These are phyloP conservation scores for Cercospora beticola DNA, from an alignment of 2,329 filamentous ascomycete species.

Conservation along the genomic window DNA sequence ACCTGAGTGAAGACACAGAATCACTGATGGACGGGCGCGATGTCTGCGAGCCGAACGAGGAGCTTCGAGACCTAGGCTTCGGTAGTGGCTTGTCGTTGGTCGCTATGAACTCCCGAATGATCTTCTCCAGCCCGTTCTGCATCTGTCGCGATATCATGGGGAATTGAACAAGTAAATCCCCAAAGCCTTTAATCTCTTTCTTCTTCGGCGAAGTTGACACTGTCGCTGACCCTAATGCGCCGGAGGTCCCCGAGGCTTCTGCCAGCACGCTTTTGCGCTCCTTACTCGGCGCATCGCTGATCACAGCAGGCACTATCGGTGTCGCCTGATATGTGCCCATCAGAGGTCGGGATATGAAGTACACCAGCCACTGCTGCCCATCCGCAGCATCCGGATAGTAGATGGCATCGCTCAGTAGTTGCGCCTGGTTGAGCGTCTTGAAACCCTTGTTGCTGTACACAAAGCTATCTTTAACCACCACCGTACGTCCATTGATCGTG, in stretches of 20 bases:
- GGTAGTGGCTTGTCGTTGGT: conserved; percentile 84
- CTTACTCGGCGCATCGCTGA: conserved; percentile 38
- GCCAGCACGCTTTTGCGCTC: conserved; percentile 36
- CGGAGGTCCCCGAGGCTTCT: conserved; percentile 32
- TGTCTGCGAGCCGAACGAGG: conserved; percentile 38
- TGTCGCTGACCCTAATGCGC: conserved; percentile 16
- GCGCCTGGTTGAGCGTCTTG: conserved; percentile 85
- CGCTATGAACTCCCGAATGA: conserved; percentile 85
- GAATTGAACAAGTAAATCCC: conserved; percentile 85
- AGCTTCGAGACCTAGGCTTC: conserved; percentile 36
- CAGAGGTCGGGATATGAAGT: conserved; percentile 89
- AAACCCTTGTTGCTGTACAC: conserved; percentile 99
- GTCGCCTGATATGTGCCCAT: conserved; percentile 79
- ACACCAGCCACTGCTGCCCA: conserved; percentile 89
- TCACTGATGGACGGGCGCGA: conserved; percentile 37
- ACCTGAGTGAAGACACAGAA: conserved; percentile 38
- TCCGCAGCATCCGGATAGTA: conserved; percentile 91
- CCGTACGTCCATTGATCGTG: conserved; percentile 86
- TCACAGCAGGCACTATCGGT: conserved; percentile 65
- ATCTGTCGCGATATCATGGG: conserved; percentile 96
- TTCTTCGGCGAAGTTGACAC: conserved; percentile 61
- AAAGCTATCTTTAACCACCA: conserved; percentile 89
- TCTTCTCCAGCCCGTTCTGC: conserved; percentile 82
- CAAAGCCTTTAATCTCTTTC: conserved; percentile 88
- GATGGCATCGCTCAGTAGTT: conserved; percentile 76